These are phyloP conservation scores for Nitzschia putrida DNA, from an alignment of 108 stramenopile species.

Conservation along the genomic window DNA sequence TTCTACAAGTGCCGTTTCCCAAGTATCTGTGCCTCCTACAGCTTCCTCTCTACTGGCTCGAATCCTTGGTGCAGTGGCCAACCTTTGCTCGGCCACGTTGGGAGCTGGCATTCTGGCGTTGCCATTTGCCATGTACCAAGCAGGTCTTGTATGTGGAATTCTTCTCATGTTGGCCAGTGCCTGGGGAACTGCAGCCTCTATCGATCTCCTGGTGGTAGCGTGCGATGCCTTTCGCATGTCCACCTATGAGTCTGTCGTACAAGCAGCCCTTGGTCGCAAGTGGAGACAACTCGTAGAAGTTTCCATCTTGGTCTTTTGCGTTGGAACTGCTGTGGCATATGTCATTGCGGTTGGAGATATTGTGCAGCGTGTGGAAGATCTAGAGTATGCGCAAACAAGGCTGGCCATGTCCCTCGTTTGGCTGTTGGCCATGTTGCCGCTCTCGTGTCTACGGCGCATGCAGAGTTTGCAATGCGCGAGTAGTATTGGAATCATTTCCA, in stretches of 20 bases:
- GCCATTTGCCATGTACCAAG: conserved; percentile 70
- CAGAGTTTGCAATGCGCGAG: conserved; percentile 62
- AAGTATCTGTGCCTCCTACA: background rate
- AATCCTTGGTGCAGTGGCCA: conserved; percentile 58
- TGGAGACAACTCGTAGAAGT: conserved; percentile 50
- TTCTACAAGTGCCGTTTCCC: background rate
- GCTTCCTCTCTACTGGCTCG: background rate
- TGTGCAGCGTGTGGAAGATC: conserved; percentile 47
- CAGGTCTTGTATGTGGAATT: conserved; percentile 56
- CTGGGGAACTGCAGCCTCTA: conserved; percentile 51
- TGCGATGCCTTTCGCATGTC: conserved; percentile 32
- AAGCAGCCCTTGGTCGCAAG: conserved; percentile 45
- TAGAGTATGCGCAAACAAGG: conserved; percentile 21
- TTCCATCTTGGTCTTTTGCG: conserved; percentile 70
- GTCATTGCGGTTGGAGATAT: conserved; percentile 83
- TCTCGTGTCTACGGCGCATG: conserved; percentile 60
- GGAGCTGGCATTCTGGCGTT: conserved; percentile 78
- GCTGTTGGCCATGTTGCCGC: conserved; percentile 68
- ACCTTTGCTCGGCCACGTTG: conserved; percentile 78
- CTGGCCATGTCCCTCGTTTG: conserved; percentile 50
- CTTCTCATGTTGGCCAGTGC: conserved; percentile 55
- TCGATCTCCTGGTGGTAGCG: conserved; percentile 57
- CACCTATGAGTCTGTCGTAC: conserved; percentile 67
- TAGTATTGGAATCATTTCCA: conserved; percentile 66
- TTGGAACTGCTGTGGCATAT: conserved; percentile 45